Evolutionary conservation across 129 eudicot genomes (phyloP), one percentile per base, ranked within the genome.

Genomic region (Saposhnikovia divaricata): DNA sequence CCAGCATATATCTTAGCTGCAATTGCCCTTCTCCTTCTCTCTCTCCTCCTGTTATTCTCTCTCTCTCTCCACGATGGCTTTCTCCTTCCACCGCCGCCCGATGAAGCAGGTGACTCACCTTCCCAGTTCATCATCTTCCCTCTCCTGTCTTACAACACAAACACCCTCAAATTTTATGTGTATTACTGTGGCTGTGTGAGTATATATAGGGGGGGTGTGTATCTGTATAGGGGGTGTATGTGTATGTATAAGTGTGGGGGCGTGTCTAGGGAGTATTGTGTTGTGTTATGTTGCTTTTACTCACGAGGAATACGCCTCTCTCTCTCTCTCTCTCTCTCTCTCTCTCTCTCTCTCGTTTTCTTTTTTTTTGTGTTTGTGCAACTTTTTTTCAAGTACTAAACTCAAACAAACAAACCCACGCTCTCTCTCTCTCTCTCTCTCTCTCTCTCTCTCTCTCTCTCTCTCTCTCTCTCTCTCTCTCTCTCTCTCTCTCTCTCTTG

Each of bases 41-140:
- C 98, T 79, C 98, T 87, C 85, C 97, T 87, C 86, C 96, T 81
- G 55, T 95, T 95, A 59, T 92, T 95, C 82, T 95, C 98, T 68
- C 97, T 90, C 85, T 95, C 98, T 73, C 93, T 92, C 98, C 97
- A 95, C 27, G 98, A 95, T 71, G 98, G 97, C 82, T 95, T 95
- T 86, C 98, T 81, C 87, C 97, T 74, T 28, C 91, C 77, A 18
- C 90, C 97, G 39, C 87, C 88, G 5, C 76, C 87, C 44, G 86
- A 69, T 27, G 83, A 37, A 19, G 88, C 81, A 23, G 92, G n/a
- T 39, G 91, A 83, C 44, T 88, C 85, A 43, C 87, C 90, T 23
- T 83, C 97, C 78, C 87, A 92, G 88, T 90, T 84, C 88, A 83
- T 85, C 91, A 85, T 88, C 59, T 55, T 44, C 82, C 65, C 23